A percentile compares a stretch with the other conserved stretches of the same genome.
Conservation (phyloP, 495 filamentous ascomycete genomes). For the Xylaria flabelliformis region DNA sequence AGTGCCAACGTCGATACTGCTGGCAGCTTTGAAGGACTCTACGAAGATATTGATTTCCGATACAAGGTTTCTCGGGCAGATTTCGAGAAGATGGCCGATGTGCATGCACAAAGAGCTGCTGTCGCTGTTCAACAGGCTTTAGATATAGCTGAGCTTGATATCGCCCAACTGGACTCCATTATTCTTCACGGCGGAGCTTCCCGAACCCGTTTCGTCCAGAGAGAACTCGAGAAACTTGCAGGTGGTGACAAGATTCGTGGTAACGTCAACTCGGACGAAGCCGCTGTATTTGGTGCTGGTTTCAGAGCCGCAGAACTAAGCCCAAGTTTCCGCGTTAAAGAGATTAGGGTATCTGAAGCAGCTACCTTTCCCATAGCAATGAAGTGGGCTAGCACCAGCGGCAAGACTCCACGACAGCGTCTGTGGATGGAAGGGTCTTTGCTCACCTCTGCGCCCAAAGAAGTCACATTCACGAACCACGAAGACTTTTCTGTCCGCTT, state of each 20-base stretch:
- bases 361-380: constrained; percentile 75
- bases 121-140: constrained; percentile 77
- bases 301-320: constrained; percentile 92
- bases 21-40: constrained; percentile 83
- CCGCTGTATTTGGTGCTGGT: constrained; percentile 94
- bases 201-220: constrained; percentile 94
- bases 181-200: constrained; percentile 92
- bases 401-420: constrained; percentile 61
- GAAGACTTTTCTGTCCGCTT: constrained; percentile 85
- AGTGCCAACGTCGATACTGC: constrained; percentile 88
- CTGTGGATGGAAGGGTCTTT: constrained; percentile 82
- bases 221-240: constrained; percentile 77
- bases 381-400: constrained; percentile 74
- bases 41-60: constrained; percentile 89
- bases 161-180: constrained; percentile 83
- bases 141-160: constrained; percentile 69
- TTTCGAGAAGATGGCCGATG: constrained; percentile 82
- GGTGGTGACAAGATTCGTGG: constrained; percentile 81
- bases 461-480: constrained; percentile 83
- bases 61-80: constrained; percentile 84
- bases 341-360: constrained; percentile 80
- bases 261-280: constrained; percentile 97
- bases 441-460: constrained; percentile 77
- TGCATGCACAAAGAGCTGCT: constrained; percentile 70
- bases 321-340: constrained; percentile 95